These are phyloP conservation scores for Puccinia horiana DNA, from an alignment of 1,284 basidiomycete genomes.

Conservation along the genomic window DNA sequence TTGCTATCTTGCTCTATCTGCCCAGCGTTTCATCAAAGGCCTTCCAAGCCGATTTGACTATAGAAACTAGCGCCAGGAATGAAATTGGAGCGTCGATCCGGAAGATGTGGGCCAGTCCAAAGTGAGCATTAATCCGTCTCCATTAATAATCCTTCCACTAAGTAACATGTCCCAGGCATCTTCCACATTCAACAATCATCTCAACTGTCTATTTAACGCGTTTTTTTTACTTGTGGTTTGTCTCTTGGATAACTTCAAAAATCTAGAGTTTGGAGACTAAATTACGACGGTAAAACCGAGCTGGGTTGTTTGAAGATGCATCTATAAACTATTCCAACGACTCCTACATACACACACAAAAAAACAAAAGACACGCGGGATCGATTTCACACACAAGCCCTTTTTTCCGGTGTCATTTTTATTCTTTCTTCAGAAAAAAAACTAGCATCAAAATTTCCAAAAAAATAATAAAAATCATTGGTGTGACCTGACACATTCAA, in stretches of 20 bases:
- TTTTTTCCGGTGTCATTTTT: too few species aligned
- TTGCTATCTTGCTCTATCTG: conserved; percentile 47
- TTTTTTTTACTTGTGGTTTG: not conserved
- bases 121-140: conserved; percentile 19
- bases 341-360: too few species aligned
- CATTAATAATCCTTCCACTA: not conserved
- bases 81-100: conserved; percentile 45
- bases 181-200: not conserved
- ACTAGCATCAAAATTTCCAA: too few species aligned
- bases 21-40: conserved; percentile 33
- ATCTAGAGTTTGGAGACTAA: conserved; percentile 46
- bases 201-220: not conserved
- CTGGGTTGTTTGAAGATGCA: conserved; percentile 46
- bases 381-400: not conserved
- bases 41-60: conserved; percentile 42
- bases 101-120: conserved; percentile 49
- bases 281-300: conserved; percentile 48
- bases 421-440: too few species aligned
- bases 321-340: not conserved
- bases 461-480: too few species aligned
- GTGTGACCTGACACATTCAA: too few species aligned
- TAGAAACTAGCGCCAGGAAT: conserved; percentile 42
- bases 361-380: not conserved
- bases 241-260: not conserved
- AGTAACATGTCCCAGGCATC: not conserved